Base-by-base conservation (phyloP, 805 yeast species). In the Blastobotrys robertii region DNA sequence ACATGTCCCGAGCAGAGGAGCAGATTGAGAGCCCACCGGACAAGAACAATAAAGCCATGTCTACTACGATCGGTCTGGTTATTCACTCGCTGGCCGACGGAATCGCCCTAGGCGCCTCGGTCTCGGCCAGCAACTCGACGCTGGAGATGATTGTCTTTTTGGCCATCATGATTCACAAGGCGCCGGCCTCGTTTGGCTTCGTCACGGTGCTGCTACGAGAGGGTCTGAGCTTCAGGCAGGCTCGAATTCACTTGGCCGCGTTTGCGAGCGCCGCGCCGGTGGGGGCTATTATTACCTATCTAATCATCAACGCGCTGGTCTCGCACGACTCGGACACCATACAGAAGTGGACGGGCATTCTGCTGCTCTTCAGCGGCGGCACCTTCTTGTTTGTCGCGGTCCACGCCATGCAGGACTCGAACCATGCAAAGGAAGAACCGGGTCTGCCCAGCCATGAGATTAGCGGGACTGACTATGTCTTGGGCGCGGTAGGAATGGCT, bases 21-120 rank as follows among this genome's bases (percentile, higher is more conserved):
- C 57, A 60, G 29, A 32, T 44, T 25, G 22, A 13, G 25, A 3
- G 39, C 34, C 6, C 7, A n/a, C n/a, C n/a, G n/a, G 19, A 12
- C 13, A 33, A 7, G 39, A 30, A 9, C 30, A 28, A 12, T 10
- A 42, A 65, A 25, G 45, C 53, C 12, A 62, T 74, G 11, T 62
- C 84, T 1, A 64, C 76, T 2, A 74, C 84, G 0, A 51, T 81
- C 3, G 86, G 87, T 0, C 64, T 83, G 10, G 55, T 81, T 1
- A 65, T 82, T 11, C 94, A 83, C 54, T 74, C 84, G 1, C 52
- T 76, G 2, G 76, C 84, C 1, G 94, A 83, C 52, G 94, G 94
- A 1, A 64, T 83, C 5, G 80, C 86, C 0, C 63, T 83, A 30
- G 86, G 87, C 0, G 73, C 86, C 0, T 69, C 81, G 1, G 66